Base-by-base conservation (phyloP, 1,284 basidiomycete genomes). In the Malassezia slooffiae region DNA sequence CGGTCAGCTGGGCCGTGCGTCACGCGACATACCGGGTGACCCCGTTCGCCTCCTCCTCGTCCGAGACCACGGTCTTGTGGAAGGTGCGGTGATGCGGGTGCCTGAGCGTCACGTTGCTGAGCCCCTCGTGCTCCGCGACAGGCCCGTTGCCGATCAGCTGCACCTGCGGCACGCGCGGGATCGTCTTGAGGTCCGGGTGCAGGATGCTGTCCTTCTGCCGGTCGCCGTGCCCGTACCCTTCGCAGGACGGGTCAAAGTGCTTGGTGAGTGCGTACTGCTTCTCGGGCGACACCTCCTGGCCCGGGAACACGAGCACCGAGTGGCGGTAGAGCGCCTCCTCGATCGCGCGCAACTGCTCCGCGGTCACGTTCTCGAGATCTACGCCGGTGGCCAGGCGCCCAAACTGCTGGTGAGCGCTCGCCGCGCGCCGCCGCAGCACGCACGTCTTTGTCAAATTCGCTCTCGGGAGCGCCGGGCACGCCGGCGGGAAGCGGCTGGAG, bases 71-170 rank as follows among this genome's bases (percentile, higher is more conserved):
- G 26, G 81, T 81, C 72, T 85, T 85, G 75, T 91, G 88, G 73
- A 91, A 93, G 1, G 83, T 83, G 30, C 75, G 80, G 71, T 91
- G 88, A 37, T 80, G 81, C 1, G 87, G 88, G 71, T 91, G 81
- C 70, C 75, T 77, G 38, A 76, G 70, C 28, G 40, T 22, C 23
- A 43, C 34, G 43, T 50, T 27, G 7, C 16, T 5, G 10, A 52
- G 29, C 10, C 50, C 50, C 26, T 52, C 38, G 32, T 52, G 50
- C 16, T 23, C 16, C 24, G 19, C 16, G 7, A 52, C 50, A 16
- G 28, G 23, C 13, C 36, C 45, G 46, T 70, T 70, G 9, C 68
- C 68, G 40, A 70, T 70, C 24, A 70, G 54, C 51, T 70, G 68
- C 2, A 70, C 68, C 16, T 66, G 53, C 4, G 66, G 60, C 12